Base-by-base conservation (phyloP, 306 rosid species). In the Pueraria montana region DNA sequence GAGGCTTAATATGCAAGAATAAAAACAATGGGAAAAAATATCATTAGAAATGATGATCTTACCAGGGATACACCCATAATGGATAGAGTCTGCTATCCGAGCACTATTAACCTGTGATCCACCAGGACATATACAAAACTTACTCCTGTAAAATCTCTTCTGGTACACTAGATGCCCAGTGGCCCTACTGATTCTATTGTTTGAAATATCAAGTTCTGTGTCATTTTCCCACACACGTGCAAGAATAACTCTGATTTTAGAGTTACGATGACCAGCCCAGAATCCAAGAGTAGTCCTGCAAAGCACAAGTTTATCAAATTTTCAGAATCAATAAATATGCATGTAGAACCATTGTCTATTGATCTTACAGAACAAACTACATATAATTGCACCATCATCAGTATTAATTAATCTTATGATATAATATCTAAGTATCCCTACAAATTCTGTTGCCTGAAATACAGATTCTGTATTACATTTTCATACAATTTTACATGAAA, bases 41-140 rank as follows among this genome's bases (percentile, higher is more conserved):
- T 71, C 40, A 42, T 67, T 21, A 56, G 50, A 56, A 70, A 42
- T 65, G 21, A 21, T 53, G 36, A 74, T 79, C 91, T 84, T 78
- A 96, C 99, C 99, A 24, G 99, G 99, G 61, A 92, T 89, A 88
- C 99, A 96, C 84, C 99, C 99, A 84, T 91, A 96, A 87, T 96
- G 99, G 81, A 96, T 96, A 80, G 97, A 91, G 79, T 96, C 99
- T 36, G 95, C 81, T 80, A 92, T 91, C 45, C 99, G 98, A 76
- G 99, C 98, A 85, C 99, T 96, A 77, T 96, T 96, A 74, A 96
- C 99, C 86, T 96, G 98, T 42, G 99, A 96, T 76, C 99, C 99
- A 50, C 99, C 98, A 55, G 99, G 99, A 87, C 99, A 96, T 78
- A 96, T 92, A 85, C 98, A 96, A 82, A 91, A 94, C 83, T 92